These are phyloP conservation scores for Vanrija sp. DNA, from an alignment of 1,284 basidiomycete genomes.

Conservation along the genomic window DNA sequence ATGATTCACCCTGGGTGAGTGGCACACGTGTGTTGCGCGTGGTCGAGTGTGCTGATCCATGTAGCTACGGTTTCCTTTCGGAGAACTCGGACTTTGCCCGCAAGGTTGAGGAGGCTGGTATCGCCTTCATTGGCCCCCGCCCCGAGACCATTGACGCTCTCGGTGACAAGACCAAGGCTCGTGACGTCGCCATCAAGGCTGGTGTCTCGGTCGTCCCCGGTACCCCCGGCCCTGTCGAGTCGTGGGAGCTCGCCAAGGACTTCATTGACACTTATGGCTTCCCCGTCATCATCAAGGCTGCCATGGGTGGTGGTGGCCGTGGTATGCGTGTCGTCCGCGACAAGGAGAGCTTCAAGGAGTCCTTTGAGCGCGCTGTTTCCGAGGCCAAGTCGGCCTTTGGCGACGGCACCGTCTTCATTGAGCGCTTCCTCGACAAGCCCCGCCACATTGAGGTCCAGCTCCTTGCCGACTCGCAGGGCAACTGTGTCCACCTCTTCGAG, in stretches of 20 bases:
- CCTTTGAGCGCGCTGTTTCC: constrained; percentile 88
- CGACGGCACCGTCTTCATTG: constrained; percentile 97
- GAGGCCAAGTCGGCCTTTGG: constrained; percentile 97
- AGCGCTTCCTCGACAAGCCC: constrained; percentile 92
- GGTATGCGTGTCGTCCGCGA: constrained; percentile 98
- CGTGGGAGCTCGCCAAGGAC: constrained; percentile 73
- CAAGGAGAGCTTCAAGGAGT: constrained; percentile 81
- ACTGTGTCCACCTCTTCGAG: constrained; percentile 95
- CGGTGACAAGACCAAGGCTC: constrained; percentile 98
- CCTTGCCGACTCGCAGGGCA: constrained; percentile 83
- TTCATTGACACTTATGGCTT: constrained; percentile 96
- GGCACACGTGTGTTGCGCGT: neutral
- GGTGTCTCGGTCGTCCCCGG: constrained; percentile 96
- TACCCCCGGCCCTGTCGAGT: constrained; percentile 86
- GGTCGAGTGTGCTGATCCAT: neutral
- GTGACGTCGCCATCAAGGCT: constrained; percentile 70
- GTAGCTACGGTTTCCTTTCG: constrained; percentile 94
- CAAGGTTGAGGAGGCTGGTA: constrained; percentile 94
- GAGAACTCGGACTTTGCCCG: constrained; percentile 95
- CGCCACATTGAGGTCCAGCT: constrained; percentile 97
- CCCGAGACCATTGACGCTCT: constrained; percentile 96
- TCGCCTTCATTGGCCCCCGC: constrained; percentile 93
- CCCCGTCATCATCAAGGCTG: constrained; percentile 96
- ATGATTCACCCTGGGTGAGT: constrained; percentile 97
- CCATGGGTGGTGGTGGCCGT: constrained; percentile 97